phyloP scores from a whole-genome alignment of 345 rosid genomes.

The Linum usitatissimum region DNA sequence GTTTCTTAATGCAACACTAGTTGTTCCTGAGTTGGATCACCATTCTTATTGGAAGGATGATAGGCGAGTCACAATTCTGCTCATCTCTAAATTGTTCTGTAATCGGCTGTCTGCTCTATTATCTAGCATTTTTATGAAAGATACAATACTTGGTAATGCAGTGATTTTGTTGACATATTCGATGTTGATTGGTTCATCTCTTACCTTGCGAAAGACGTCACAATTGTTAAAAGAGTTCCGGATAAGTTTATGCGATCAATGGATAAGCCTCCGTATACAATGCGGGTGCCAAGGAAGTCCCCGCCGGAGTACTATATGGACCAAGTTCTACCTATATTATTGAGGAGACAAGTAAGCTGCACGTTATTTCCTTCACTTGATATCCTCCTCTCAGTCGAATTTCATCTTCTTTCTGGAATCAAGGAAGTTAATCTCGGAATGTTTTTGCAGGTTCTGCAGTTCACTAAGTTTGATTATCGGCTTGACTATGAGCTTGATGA shows the following conservation, averaged over 20 bases:
- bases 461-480: conserved; percentile 97
- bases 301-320: conserved; percentile 85
- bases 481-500: conserved; percentile 81
- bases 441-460: conserved; percentile 75
- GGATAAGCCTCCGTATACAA: conserved; percentile 96
- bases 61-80: conserved; percentile 38
- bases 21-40: conserved; percentile 94
- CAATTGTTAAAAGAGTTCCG: conserved; percentile 91
- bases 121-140: conserved; percentile 3
- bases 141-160: conserved; percentile 30
- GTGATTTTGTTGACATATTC: conserved; percentile 80
- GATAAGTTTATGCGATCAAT: conserved; percentile 80
- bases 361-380: conserved; percentile 7
- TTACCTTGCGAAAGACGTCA: conserved; percentile 77
- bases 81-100: neutral
- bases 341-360: conserved; percentile 62
- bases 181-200: conserved; percentile 91
- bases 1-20: conserved; percentile 88
- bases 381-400: neutral
- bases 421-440: conserved; percentile 6
- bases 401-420: neutral
- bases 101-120: neutral
- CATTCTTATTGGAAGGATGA: conserved; percentile 95
- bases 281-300: conserved; percentile 96
- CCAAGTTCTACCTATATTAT: conserved; percentile 84